phyloP scores from a whole-genome alignment of 148 eudicot genomes.

The Fagopyrum homotropicum region DNA sequence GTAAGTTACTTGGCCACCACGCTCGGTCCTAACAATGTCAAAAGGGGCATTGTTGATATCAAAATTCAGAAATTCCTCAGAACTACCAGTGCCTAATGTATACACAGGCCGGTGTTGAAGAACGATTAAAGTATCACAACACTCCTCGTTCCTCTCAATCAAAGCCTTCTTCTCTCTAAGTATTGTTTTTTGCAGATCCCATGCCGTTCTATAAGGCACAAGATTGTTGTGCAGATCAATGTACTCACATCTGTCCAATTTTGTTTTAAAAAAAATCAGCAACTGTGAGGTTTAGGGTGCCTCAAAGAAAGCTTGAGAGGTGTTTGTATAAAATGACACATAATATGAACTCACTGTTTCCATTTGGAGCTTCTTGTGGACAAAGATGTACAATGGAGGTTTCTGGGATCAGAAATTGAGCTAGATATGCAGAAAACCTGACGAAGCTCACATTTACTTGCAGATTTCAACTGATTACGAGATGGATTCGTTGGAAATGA shows the following conservation, averaged over 20 bases:
- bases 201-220: conserved; percentile 69
- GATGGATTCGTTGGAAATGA: not conserved
- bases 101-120: conserved; percentile 87
- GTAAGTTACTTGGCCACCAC: conserved; percentile 97
- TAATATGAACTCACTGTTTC: conserved; percentile 3
- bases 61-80: conserved; percentile 63
- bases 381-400: not conserved
- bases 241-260: conserved; percentile 45
- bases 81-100: conserved; percentile 85
- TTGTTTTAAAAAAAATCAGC: no score
- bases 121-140: conserved; percentile 54
- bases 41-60: conserved; percentile 50
- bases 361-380: not conserved
- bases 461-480: not conserved
- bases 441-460: conserved; percentile 1
- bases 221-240: conserved; percentile 60
- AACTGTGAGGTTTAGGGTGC: not conserved
- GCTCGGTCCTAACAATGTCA: conserved; percentile 70
- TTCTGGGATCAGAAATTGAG: conserved; percentile 6
- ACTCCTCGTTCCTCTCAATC: conserved; percentile 46
- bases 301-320: not conserved
- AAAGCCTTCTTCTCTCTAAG: conserved; percentile 52
- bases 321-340: not conserved
- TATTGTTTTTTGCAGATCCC: conserved; percentile 81
- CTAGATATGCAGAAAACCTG: conserved; percentile 5